phyloP scores from a whole-genome alignment of 2,329 filamentous ascomycete species.

The Xenosphaeropsis pyriputrescens region DNA sequence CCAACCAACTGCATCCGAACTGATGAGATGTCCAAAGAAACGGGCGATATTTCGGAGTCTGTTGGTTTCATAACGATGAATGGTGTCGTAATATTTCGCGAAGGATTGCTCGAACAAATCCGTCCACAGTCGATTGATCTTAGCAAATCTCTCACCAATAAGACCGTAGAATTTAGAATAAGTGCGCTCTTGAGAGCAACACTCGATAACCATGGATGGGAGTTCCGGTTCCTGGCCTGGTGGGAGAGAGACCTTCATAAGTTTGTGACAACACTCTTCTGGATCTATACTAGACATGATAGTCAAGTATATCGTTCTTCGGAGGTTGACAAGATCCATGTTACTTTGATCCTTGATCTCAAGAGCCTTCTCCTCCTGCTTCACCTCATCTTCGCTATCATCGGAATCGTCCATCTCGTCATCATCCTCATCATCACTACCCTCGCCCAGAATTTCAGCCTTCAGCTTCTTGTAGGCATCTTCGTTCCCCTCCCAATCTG shows the following conservation, averaged over 20 bases:
- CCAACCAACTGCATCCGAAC: conserved; percentile 83
- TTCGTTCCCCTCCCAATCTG: conserved; percentile 83
- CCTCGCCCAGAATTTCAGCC: conserved; percentile 87
- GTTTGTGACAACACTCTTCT: conserved; percentile 92
- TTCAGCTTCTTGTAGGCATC: conserved; percentile 80
- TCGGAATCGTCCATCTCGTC: conserved; percentile 47
- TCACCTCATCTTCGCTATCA: conserved; percentile 59
- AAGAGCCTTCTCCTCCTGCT: conserved; percentile 65
- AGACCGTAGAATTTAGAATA: conserved; percentile 96
- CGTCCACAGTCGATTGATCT: conserved; percentile 88
- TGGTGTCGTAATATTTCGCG: conserved; percentile 88
- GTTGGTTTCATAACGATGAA: conserved; percentile 94
- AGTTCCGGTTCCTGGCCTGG: conserved; percentile 77
- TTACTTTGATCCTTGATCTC: conserved; percentile 98
- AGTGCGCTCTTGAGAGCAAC: conserved; percentile 89
- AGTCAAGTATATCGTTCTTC: conserved; percentile 89
- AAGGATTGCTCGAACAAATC: conserved; percentile 88
- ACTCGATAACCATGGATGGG: conserved; percentile 94
- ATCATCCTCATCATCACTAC: conserved; percentile 69
- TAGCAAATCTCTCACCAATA: conserved; percentile 88
- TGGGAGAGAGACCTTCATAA: conserved; percentile 87
- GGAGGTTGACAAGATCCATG: conserved; percentile 83
- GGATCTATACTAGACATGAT: conserved; percentile 95
- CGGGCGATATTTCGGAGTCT: conserved; percentile 86
- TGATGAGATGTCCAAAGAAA: conserved; percentile 85